Base-by-base conservation (phyloP, 1,284 basidiomycete species). In the Xanthoconium separans region DNA sequence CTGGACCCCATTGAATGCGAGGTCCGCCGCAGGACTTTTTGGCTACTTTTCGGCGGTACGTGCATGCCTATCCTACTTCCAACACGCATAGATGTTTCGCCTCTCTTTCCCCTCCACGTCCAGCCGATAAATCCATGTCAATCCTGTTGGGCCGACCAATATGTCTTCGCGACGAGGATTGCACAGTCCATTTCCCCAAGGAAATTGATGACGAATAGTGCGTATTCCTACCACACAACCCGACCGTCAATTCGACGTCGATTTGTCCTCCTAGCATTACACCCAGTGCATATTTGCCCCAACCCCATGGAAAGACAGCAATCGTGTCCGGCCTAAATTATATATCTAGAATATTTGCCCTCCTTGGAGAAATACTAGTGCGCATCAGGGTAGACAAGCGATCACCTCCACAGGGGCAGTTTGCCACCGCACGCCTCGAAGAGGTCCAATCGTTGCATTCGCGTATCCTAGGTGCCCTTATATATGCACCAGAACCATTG, bases 81-180 rank as follows among this genome's bases (percentile, higher is more conserved):
- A 51, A 41, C 24, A 20, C 50, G 45, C 33, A 34, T 40, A 34
- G 47, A 41, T 18, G 27, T 27, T 7, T 27, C 27, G 27, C 27
- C 6, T 5, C 27, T 27, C 42, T 20, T 10, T 31, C 42, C 6
- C 24, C 44, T 43, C 34, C 13, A 45, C 60, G 20, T 43, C 39
- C 66, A 90, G 90, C 89, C 61, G 91, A 93, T 71, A 92, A 92
- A 72, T 92, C 90, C n/a, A 89, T 88, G 83, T 87, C 87, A 44
- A 87, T 91, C 59, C 75, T 93, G 24, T 77, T 93, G 39, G 89
- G 88, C 12, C 78, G 87, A 50, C 89, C 91, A 30, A 88, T 93
- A 56, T 88, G 84, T 66, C 78, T 92, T 63, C 83, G 90, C 52
- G 90, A 93, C 65, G 89, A 92, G 65, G 92, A 94, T 66, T 92